phyloP scores from a whole-genome alignment of 768 basidiomycete species.

The Boletus rubropictus region DNA sequence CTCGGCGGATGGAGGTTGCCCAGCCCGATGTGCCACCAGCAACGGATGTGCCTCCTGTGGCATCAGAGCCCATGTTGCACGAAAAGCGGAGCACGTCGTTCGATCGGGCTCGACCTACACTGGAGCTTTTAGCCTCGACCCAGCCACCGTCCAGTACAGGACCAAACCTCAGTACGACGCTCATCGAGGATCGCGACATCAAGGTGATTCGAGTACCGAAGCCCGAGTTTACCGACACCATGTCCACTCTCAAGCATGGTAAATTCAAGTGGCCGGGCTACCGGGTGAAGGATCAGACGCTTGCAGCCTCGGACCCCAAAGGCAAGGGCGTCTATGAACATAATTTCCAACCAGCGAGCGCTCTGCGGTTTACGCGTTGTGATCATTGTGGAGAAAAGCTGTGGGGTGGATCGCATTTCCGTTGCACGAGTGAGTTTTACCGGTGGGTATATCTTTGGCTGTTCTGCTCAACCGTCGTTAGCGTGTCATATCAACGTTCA shows the following conservation, averaged over 20 bases:
- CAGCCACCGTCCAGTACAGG: constrained; percentile 17
- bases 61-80: constrained; percentile 8
- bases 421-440: constrained; percentile 72
- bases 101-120: constrained; percentile 18
- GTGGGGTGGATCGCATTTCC: constrained; percentile 96
- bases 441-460: neutral
- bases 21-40: constrained; percentile 14
- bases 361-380: constrained; percentile 85
- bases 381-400: constrained; percentile 97
- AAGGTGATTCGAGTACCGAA: constrained; percentile 27
- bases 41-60: constrained; percentile 5
- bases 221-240: constrained; percentile 36
- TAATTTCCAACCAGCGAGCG: constrained; percentile 82
- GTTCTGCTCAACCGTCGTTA: constrained; percentile 27
- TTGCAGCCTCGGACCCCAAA: constrained; percentile 32
- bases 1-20: constrained; percentile 62
- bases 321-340: constrained; percentile 55
- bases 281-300: constrained; percentile 43
- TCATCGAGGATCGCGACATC: constrained; percentile 27
- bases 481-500: constrained; percentile 86
- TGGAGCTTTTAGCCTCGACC: constrained; percentile 4
- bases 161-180: constrained; percentile 16
- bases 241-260: constrained; percentile 46
- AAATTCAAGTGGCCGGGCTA: constrained; percentile 73
- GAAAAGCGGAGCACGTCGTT: constrained; percentile 29